Evolutionary conservation across 2,329 filamentous ascomycete species (phyloP), one percentile per base, ranked within the genome.

Genomic region (Decorospora gaudefroyi): DNA sequence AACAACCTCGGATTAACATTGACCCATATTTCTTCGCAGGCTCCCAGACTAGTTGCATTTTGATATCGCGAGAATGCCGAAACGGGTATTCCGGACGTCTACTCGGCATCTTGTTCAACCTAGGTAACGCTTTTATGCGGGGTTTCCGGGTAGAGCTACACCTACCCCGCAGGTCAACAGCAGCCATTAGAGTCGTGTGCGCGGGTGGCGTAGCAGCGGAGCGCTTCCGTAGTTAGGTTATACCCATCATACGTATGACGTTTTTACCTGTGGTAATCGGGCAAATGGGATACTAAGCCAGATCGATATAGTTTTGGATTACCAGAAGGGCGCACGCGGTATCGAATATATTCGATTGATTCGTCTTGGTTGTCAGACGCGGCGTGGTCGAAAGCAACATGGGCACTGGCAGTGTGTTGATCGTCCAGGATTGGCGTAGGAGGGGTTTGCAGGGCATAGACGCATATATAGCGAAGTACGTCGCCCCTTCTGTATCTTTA

Each of bases 121-220:
- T 12, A 8, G 25, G 29, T 19, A 28, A 45, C 29, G 30, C 30
- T 46, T 37, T 43, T 49, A 44, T 53, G 57, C 53, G 55, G 57
- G 55, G 57, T 53, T 43, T 46, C 33, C 27, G 30, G 35, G 25
- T 31, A 25, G 2, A 34, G 28, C 19, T 12, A n/a, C 31, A 12
- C 10, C 19, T 53, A 57, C 55, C 55, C 57, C 57, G 57, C 57
- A 55, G 33, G 16, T 36, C 49, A 41, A 47, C 51, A 43, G 43
- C 31, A 51, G 22, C 32, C 42, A 30, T 50, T 25, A 41, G 22
- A 22, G 15, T 50, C 32, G 45, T 17, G 26, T 44, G 41, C 49
- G 39, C 49, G 33, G 46, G 25, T 45, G 16, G 34, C 25, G 29
- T 9, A 26, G 6, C 18, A 16, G 8, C 41, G 48, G 41, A 44